phyloP scores from a whole-genome alignment of 192 early-diverging fungal species.

The Coemansia guatemalensis region DNA sequence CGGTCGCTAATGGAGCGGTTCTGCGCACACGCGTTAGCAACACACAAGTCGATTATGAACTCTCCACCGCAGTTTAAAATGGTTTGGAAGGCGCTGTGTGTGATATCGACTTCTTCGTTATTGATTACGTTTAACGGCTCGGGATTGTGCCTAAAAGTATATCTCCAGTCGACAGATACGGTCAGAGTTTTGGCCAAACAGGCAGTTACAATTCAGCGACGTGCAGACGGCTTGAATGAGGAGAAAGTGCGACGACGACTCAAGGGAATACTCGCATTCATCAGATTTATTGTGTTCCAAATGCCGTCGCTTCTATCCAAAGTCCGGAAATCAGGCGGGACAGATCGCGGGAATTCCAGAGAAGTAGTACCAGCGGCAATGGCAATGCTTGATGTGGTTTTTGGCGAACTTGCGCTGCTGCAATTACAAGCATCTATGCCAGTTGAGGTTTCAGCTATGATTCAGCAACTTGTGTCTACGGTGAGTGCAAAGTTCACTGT shows the following conservation, averaged over 20 bases:
- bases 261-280: constrained; percentile 25
- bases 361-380: constrained; percentile 8
- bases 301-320: constrained; percentile 24
- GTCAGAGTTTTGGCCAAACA: constrained; percentile 20
- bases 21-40: constrained; percentile 9
- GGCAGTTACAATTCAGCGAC: constrained; percentile 1
- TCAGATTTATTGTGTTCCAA: constrained; percentile 45
- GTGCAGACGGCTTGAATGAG: constrained; percentile 10
- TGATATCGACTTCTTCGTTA: constrained; percentile 13
- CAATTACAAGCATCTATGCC: constrained; percentile 4
- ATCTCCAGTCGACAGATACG: constrained; percentile 18
- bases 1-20: constrained; percentile 27
- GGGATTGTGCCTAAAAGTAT: constrained; percentile 19
- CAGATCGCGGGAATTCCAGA: background rate
- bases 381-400: constrained; percentile 24
- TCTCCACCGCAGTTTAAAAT: constrained; percentile 36
- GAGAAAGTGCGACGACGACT: constrained; percentile 18
- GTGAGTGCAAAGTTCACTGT: constrained; percentile 23
- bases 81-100: constrained; percentile 28
- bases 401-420: constrained; percentile 17
- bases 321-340: background rate
- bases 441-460: constrained; percentile 1
- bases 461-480: constrained; percentile 10
- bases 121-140: constrained; percentile 21
- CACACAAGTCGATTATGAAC: constrained; percentile 23